These are phyloP conservation scores for Priceomyces carsonii DNA, from an alignment of 805 yeast species.

Conservation along the genomic window DNA sequence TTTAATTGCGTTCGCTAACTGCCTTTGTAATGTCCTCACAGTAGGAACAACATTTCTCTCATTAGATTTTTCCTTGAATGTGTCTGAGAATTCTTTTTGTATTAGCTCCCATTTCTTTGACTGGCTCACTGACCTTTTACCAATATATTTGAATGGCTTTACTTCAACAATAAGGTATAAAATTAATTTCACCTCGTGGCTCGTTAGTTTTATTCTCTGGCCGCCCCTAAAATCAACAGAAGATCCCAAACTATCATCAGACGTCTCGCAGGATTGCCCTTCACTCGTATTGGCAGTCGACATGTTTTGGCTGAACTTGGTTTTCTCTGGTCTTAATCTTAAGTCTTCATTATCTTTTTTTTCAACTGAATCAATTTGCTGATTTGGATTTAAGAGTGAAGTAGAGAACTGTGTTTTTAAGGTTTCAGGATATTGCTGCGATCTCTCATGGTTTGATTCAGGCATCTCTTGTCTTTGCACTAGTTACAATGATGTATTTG, in stretches of 20 bases:
- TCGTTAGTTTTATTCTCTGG: slow-evolving; percentile 26
- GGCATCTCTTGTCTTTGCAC: too few species aligned
- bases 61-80: slow-evolving; percentile 13
- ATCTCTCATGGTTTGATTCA: too few species aligned
- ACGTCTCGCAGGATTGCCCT: too few species aligned
- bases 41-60: slow-evolving; percentile 26
- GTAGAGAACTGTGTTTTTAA: too few species aligned
- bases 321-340: too few species aligned
- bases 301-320: too few species aligned
- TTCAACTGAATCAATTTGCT: too few species aligned
- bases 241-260: background rate
- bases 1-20: slow-evolving; percentile 31
- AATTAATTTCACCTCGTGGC: slow-evolving; percentile 29
- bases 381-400: too few species aligned
- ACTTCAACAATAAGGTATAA: slow-evolving; percentile 28
- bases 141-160: slow-evolving; percentile 39
- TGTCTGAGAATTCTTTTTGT: slow-evolving; percentile 23
- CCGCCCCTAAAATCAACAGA: slow-evolving; percentile 1
- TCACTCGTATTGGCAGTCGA: slow-evolving; percentile 4
- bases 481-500: too few species aligned
- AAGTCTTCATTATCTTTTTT: too few species aligned
- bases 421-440: too few species aligned
- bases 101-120: slow-evolving; percentile 38
- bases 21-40: slow-evolving; percentile 38
- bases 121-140: slow-evolving; percentile 32